A percentile compares a stretch with the other conserved stretches of the same genome.
These are phyloP conservation scores for Coemansia sp. DNA, from an alignment of 192 early-diverging fungal species.

Conservation along the genomic window DNA sequence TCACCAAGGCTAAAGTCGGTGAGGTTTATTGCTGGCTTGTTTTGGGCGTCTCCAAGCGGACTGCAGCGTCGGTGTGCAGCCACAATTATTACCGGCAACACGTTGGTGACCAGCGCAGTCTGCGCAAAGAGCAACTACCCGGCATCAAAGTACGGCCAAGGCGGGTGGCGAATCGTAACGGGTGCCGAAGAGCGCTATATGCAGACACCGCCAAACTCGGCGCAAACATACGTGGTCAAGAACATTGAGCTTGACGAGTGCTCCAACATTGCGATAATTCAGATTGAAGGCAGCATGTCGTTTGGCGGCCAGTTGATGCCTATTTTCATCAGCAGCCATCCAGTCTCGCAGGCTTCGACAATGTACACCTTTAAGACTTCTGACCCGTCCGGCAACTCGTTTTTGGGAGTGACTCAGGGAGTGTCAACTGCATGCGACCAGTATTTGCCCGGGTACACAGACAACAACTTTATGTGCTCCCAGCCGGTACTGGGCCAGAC, in stretches of 20 bases:
- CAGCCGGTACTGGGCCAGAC: constrained; percentile 38
- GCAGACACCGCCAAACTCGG: constrained; percentile 5
- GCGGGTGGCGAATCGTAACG: constrained; percentile 34
- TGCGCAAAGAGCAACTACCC: constrained; percentile 33
- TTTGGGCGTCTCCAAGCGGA: constrained; percentile 36
- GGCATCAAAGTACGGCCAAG: constrained; percentile 20
- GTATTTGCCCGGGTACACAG: constrained; percentile 15
- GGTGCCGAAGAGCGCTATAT: constrained; percentile 29
- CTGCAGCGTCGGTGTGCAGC: constrained; percentile 40
- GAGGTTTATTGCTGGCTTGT: constrained; percentile 42
- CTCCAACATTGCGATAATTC: constrained; percentile 39
- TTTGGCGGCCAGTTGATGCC: constrained; percentile 21
- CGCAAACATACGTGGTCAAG: constrained; percentile 13
- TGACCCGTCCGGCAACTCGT: constrained; percentile 15
- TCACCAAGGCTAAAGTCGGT: constrained; percentile 20
- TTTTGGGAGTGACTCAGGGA: constrained; percentile 31
- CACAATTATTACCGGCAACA: constrained; percentile 33
- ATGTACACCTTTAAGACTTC: constrained; percentile 33
- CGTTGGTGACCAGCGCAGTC: constrained; percentile 41
- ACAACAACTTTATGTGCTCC: constrained; percentile 28
- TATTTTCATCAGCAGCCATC: constrained; percentile 25
- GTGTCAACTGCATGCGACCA: constrained; percentile 17
- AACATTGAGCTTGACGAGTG: constrained; percentile 30
- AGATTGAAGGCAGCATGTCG: constrained; percentile 14
- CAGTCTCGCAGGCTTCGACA: constrained; percentile 1